Percentiles rank a stretch among this genome's conserved stretches.
phyloP scores from a whole-genome alignment of 106 monocot genomes.

The Dendrobium officinale region DNA sequence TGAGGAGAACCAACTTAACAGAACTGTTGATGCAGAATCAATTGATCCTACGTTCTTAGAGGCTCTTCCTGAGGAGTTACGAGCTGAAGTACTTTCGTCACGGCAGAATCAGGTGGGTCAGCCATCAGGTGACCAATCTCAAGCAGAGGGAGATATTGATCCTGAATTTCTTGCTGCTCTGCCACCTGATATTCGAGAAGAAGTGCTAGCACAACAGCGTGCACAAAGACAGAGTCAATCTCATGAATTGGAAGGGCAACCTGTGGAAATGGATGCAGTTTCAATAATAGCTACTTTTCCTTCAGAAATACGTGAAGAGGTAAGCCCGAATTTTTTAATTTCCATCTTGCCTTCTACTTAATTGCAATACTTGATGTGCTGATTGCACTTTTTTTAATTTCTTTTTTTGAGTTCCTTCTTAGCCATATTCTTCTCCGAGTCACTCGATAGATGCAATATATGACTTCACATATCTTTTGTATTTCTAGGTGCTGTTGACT shows the following conservation, averaged over 20 bases:
- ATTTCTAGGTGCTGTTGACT: constrained; percentile 82
- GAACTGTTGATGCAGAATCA: constrained; percentile 43
- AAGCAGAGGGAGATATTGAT: constrained; percentile 76
- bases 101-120: constrained; percentile 75
- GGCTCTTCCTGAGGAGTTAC: constrained; percentile 89
- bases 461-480: not conserved
- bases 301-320: constrained; percentile 98
- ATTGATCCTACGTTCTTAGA: constrained; percentile 98
- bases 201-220: constrained; percentile 89
- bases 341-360: not conserved
- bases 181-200: constrained; percentile 94
- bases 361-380: not conserved
- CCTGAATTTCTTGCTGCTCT: constrained; percentile 99
- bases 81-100: constrained; percentile 95
- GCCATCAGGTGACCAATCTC: constrained; percentile 67
- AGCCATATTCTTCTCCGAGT: not conserved
- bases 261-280: constrained; percentile 99
- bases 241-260: constrained; percentile 95
- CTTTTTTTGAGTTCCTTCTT: not conserved
- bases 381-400: not conserved
- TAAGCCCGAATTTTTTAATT: constrained; percentile 11
- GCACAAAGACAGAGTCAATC: constrained; percentile 79
- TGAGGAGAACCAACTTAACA: constrained; percentile 40
- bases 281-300: constrained; percentile 99
- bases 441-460: not conserved